Base-by-base conservation (phyloP, 2,329 filamentous ascomycete species). In the Orbilia ellipsospora region DNA sequence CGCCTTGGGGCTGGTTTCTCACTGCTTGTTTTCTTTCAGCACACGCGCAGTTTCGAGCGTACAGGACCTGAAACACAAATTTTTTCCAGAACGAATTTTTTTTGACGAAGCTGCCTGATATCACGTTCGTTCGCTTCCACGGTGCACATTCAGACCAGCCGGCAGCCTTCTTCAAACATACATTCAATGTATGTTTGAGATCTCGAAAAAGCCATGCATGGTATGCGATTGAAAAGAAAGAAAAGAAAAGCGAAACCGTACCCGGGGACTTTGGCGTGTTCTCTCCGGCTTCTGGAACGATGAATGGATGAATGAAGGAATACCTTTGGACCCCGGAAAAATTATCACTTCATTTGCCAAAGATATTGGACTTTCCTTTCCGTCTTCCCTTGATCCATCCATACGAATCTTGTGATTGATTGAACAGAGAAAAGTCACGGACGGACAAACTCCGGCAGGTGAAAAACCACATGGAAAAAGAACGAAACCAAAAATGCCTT, bases 371-470 rank as follows among this genome's bases (percentile, higher is more conserved):
- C 69, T 73, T 74, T 67, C 62, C 63, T 73, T 74, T 67, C 62
- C 63, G 57, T 67, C 57, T 48, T 59, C 42, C 36, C 40, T 73
- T 73, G 56, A 73, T 56, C 60, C 62, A 57, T 23, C 31, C 10
- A 10, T 36, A 10, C 31, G 31, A 36, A 50, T 48, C 59, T 31
- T 60, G 62, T 73, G 69, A 73, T 74, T 50, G 26, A 44, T 23
- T 18, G 23, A 51, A 31, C n/a, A 36, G 31, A 36, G 36, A n/a
- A 73, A 64, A 54, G 44, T 60, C 26, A 74, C 64, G 70, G 70
- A 74, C 70, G 70, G 70, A 74, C 70, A 74, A 74, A 74, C 57
- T 68, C 57, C 70, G 70, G 63, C 70, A 74, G 44, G 57, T 62
- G 40, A n/a, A 57, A 63, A 63, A 56, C 31, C 66, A 74, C 63